A percentile compares a stretch with the other conserved stretches of the same genome.
Evolutionary conservation across 345 rosid genomes (phyloP).

Genomic region (Dimocarpus longan): DNA sequence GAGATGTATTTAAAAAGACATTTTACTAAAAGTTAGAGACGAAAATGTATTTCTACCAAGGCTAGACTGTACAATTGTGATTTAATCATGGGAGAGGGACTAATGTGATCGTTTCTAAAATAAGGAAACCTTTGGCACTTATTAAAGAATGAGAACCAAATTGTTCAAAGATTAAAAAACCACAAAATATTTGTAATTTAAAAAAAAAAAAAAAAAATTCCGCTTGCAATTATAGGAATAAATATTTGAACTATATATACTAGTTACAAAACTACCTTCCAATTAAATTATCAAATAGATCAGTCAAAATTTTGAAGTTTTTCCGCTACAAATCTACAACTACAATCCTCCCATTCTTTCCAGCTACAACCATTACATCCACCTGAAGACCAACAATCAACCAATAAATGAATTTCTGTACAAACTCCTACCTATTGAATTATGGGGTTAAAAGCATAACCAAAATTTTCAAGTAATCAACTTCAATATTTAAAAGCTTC

Average conservation of each 20-base stretch:
- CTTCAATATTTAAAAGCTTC: background rate
- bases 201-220: too few species aligned
- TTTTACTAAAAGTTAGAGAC: too few species aligned
- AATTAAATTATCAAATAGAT: background rate
- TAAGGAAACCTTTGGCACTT: too few species aligned
- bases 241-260: background rate
- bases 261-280: background rate
- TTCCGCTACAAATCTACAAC: background rate
- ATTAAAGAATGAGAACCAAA: too few species aligned
- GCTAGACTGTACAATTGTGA: too few species aligned
- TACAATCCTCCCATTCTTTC: constrained; percentile 22
- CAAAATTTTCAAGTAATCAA: background rate
- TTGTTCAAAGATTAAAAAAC: too few species aligned
- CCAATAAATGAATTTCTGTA: constrained; percentile 57
- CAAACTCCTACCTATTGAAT: constrained; percentile 38
- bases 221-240: background rate
- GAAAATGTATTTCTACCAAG: too few species aligned
- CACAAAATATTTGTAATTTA: too few species aligned
- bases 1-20: too few species aligned
- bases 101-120: too few species aligned
- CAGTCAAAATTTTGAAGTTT: constrained; percentile 7
- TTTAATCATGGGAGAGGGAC: too few species aligned
- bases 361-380: constrained; percentile 22
- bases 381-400: constrained; percentile 33
- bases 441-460: constrained; percentile 12